Evolutionary conservation across 2,329 filamentous ascomycete genomes (phyloP).

Genomic region (Aureobasidium uvarum): DNA sequence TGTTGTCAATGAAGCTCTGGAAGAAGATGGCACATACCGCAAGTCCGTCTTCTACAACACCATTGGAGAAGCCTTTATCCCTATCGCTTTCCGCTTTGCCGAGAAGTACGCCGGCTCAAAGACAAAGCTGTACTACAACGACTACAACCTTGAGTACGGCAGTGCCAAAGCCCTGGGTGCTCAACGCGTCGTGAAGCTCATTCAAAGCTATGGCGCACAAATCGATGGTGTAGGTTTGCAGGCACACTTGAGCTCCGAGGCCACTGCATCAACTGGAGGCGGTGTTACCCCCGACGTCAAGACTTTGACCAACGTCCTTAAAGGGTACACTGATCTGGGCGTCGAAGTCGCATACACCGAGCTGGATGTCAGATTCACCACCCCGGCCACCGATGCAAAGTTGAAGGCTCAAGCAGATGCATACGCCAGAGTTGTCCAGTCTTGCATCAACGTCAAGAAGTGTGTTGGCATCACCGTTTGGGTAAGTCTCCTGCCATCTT

Average conservation of each 20-base stretch:
- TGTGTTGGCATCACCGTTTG: constrained; percentile 54
- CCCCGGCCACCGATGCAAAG: constrained; percentile 34
- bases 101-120: constrained; percentile 30
- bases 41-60: constrained; percentile 34
- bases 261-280: constrained; percentile 34
- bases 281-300: constrained; percentile 25
- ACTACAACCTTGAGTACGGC: constrained; percentile 36
- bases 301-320: constrained; percentile 48
- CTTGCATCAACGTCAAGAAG: constrained; percentile 40
- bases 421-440: constrained; percentile 43
- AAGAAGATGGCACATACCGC: constrained; percentile 34
- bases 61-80: constrained; percentile 35
- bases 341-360: constrained; percentile 63
- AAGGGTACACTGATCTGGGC: constrained; percentile 51
- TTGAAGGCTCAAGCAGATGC: constrained; percentile 47
- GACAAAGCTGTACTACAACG: constrained; percentile 36
- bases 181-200: constrained; percentile 32
- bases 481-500: constrained; percentile 32
- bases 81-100: constrained; percentile 35
- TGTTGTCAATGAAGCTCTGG: constrained; percentile 41
- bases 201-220: constrained; percentile 34
- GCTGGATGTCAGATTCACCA: constrained; percentile 56
- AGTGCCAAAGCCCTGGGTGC: constrained; percentile 33
- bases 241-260: constrained; percentile 51
- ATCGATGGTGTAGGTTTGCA: constrained; percentile 51